These are phyloP conservation scores for Rhodomyrtus tomentosa DNA, from an alignment of 345 rosid genomes.

Conservation along the genomic window DNA sequence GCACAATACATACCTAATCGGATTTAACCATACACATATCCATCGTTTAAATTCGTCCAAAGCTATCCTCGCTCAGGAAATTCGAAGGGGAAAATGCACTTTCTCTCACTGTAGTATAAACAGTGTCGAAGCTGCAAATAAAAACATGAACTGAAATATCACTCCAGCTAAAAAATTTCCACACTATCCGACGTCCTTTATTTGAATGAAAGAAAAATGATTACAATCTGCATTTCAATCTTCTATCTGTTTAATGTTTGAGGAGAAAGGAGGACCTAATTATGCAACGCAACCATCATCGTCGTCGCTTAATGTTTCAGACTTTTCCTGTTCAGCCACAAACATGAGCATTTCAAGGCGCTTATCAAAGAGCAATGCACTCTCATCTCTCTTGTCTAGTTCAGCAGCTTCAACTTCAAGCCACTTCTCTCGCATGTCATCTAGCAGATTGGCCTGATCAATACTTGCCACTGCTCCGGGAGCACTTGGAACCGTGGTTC, in stretches of 20 bases:
- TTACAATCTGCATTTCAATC: neutral
- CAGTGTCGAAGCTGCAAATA: neutral
- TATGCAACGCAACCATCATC: neutral
- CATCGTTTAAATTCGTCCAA: neutral
- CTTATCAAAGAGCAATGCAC: constrained; percentile 75
- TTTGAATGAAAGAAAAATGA: neutral
- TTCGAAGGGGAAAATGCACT: neutral
- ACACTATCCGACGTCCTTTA: neutral
- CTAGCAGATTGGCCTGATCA: constrained; percentile 79
- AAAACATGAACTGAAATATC: neutral
- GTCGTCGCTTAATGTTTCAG: constrained; percentile 9
- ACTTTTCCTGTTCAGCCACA: constrained; percentile 60
- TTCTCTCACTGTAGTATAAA: neutral
- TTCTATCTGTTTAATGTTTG: neutral
- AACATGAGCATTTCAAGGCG: constrained; percentile 80
- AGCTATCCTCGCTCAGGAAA: neutral
- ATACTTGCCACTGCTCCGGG: constrained; percentile 63
- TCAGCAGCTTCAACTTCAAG: constrained; percentile 95
- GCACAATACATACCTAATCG: too few relatives aligned
- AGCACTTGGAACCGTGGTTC: constrained; percentile 85
- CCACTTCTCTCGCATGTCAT: constrained; percentile 95
- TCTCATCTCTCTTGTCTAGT: constrained; percentile 95
- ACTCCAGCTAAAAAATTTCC: neutral
- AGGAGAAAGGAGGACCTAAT: neutral
- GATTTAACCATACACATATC: neutral